phyloP scores from a whole-genome alignment of 495 filamentous ascomycete species.

The Penicillium cataractarum region DNA sequence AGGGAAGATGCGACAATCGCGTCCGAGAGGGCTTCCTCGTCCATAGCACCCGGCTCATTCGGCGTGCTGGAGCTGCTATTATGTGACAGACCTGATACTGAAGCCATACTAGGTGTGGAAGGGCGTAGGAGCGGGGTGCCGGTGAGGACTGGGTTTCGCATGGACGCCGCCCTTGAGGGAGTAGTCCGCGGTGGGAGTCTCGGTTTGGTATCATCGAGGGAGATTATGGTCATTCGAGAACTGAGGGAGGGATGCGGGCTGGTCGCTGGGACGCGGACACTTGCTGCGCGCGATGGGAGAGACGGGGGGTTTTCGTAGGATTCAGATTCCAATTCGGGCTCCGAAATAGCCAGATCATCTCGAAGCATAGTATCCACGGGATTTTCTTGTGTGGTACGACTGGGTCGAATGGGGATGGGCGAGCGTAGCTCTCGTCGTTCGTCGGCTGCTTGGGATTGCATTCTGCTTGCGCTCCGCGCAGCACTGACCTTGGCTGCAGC shows the following conservation, averaged over 20 bases:
- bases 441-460: constrained; percentile 16
- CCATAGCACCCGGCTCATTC: constrained; percentile 36
- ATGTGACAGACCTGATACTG: constrained; percentile 31
- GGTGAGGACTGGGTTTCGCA: constrained; percentile 18
- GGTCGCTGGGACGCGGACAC: constrained; percentile 10
- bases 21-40: constrained; percentile 61
- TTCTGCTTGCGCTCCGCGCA: constrained; percentile 27
- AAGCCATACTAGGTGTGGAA: constrained; percentile 34
- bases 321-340: constrained; percentile 11
- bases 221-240: constrained; percentile 19
- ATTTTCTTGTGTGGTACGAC: neutral
- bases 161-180: constrained; percentile 15
- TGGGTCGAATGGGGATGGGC: constrained; percentile 24
- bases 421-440: constrained; percentile 21
- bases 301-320: constrained; percentile 12
- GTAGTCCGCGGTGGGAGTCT: constrained; percentile 35
- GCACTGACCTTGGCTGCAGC: constrained; percentile 28
- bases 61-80: constrained; percentile 34
- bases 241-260: constrained; percentile 26
- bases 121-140: constrained; percentile 22
- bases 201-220: constrained; percentile 26
- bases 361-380: constrained; percentile 21
- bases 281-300: constrained; percentile 18
- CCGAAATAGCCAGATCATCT: constrained; percentile 17
- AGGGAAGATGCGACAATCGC: constrained; percentile 86